Conservation (phyloP, 129 eudicot species). For the Flaveria robusta region DNA sequence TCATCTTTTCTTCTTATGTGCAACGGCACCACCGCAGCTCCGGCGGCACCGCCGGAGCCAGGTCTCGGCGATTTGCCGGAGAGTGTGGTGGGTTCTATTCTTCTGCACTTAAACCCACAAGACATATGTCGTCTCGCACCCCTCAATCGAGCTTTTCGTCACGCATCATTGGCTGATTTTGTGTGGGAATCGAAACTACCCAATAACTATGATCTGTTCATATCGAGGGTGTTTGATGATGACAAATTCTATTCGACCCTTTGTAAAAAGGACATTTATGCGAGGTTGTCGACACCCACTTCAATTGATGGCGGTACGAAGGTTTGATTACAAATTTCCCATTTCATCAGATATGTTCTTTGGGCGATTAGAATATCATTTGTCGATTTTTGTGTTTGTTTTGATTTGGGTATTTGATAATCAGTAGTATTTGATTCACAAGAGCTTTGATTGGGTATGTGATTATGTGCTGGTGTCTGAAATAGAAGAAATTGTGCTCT, state of each 20-base stretch:
- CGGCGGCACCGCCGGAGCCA: constrained; percentile 30
- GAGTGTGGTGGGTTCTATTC: constrained; percentile 69
- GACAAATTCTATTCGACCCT: constrained; percentile 16
- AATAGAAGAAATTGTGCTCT: background rate
- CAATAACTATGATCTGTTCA: constrained; percentile 49
- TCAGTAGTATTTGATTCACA: background rate
- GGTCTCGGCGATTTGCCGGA: constrained; percentile 87
- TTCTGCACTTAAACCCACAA: constrained; percentile 57
- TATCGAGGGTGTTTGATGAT: constrained; percentile 50
- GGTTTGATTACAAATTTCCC: constrained; percentile 44
- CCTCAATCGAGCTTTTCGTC: constrained; percentile 63
- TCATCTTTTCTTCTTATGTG: constrained; percentile 38
- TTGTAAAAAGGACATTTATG: constrained; percentile 73
- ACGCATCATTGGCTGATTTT: constrained; percentile 83
- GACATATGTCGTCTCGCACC: constrained; percentile 66
- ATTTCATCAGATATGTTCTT: background rate
- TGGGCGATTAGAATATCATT: background rate
- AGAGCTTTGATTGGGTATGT: background rate
- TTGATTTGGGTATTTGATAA: constrained; percentile 6
- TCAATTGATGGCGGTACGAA: constrained; percentile 73
- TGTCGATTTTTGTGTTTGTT: constrained; percentile 8
- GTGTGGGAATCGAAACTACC: constrained; percentile 93
- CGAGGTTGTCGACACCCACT: constrained; percentile 53
- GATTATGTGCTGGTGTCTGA: background rate
- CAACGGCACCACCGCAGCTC: constrained; percentile 36